A percentile compares a stretch with the other conserved stretches of the same genome.
Conservation (phyloP, 2,329 filamentous ascomycete genomes). For the Aspergillus sp. region DNA sequence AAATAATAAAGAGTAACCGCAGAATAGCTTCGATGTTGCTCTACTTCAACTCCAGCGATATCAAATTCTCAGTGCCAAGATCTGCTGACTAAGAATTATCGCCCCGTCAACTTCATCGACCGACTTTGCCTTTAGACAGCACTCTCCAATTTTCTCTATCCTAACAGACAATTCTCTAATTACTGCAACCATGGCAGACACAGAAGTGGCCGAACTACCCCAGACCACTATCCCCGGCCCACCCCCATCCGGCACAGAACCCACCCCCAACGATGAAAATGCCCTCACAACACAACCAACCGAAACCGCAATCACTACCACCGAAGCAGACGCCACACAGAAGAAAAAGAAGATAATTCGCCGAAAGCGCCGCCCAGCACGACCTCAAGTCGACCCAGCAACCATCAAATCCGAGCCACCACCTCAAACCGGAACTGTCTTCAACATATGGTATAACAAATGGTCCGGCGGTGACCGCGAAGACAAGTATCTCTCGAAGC, state of each 20-base stretch:
- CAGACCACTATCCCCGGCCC: conserved; percentile 46
- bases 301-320: conserved; percentile 11
- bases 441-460: conserved; percentile 99
- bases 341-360: conserved; percentile 87
- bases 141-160: background rate
- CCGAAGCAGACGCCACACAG: conserved; percentile 18
- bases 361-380: conserved; percentile 81
- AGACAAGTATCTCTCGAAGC: conserved; percentile 79
- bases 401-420: conserved; percentile 77
- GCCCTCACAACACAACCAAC: conserved; percentile 11
- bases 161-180: background rate
- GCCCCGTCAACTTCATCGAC: background rate
- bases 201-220: conserved; percentile 24
- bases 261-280: conserved; percentile 11
- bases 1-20: background rate
- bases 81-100: conserved; percentile 2
- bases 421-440: conserved; percentile 87
- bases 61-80: conserved; percentile 13
- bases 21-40: background rate
- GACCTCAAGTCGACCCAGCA: conserved; percentile 81
- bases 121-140: conserved; percentile 3
- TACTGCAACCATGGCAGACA: conserved; percentile 21
- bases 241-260: conserved; percentile 42
- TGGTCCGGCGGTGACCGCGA: conserved; percentile 94
- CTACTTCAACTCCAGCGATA: background rate